Evolutionary conservation across 371 early-diverging fungal genomes (phyloP), one percentile per base, ranked within the genome.

Genomic region (Nematocida sp.): DNA sequence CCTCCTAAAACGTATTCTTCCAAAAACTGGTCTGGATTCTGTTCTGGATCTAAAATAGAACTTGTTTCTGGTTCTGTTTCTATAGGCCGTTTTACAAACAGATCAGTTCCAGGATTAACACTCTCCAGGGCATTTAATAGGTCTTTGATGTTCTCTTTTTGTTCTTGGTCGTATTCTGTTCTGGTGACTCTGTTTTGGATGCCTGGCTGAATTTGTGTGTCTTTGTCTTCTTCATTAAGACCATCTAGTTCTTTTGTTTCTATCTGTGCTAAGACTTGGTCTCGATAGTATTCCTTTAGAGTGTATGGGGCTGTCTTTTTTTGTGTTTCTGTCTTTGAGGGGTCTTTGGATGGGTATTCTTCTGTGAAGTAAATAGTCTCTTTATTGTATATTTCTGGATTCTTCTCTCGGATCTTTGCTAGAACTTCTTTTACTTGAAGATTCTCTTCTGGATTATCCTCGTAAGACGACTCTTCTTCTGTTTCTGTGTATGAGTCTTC

Each of bases 251-350:
- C 38, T 34, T 57, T 25, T 54, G 7, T 21, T 53, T 21, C 31
- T 61, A 70, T 61, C 34, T 40, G 17, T 5, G 46, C 61, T 21
- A 70, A 32, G 2, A 32, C 31, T 13, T 43, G 25, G 23, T 70
- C 60, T 38, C 74, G n/a, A 53, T 70, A 58, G 57, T 45, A 70
- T 1, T 70, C 74, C 46, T 58, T 57, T 19, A 70, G 46, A n/a
- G 47, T 40, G 46, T 43, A 70, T 11, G 58, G 32, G 4, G 25
- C 15, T 25, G 58, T 53, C 15, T 34, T 53, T 9, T n/a, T 29
- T 11, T 4, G 17, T n/a, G 61, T 53, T n/a, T 47, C 25, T 38
- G 5, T 15, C 11, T 11, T 60, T 57, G 32, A 32, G 53, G 23
- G 15, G 13, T 19, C 34, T 27, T 19, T 57, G 21, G 15, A 57